Percentiles rank a stretch among this genome's conserved stretches.
These are phyloP conservation scores for Kitagawia praeruptora DNA, from an alignment of 129 eudicot genomes.

Conservation along the genomic window DNA sequence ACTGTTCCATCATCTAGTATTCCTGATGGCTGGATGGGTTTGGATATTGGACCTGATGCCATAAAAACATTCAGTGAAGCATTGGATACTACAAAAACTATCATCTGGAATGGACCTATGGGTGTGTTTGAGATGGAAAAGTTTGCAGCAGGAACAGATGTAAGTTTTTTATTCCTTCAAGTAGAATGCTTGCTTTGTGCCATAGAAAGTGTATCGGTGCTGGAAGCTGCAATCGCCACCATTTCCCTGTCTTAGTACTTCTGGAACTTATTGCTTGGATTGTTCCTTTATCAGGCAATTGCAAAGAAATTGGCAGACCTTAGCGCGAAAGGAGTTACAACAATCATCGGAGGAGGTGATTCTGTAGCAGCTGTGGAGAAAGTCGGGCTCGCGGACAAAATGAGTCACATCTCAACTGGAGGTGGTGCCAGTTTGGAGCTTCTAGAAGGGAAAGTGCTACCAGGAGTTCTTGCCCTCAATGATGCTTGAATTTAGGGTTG, in stretches of 20 bases:
- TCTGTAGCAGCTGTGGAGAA: slow-evolving; percentile 95
- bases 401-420: slow-evolving; percentile 98
- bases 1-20: slow-evolving; percentile 68
- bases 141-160: slow-evolving; percentile 79
- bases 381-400: slow-evolving; percentile 87
- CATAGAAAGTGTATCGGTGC: no score
- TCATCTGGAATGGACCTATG: slow-evolving; percentile 87
- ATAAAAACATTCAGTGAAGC: slow-evolving; percentile 57
- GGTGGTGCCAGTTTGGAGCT: slow-evolving; percentile 99
- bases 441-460: slow-evolving; percentile 81
- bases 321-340: slow-evolving; percentile 81
- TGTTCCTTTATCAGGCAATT: slow-evolving; percentile 42
- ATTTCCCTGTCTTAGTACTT: not conserved
- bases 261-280: not conserved
- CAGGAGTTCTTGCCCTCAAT: slow-evolving; percentile 89
- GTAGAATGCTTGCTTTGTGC: not conserved
- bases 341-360: slow-evolving; percentile 93
- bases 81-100: slow-evolving; percentile 53
- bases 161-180: slow-evolving; percentile 3
- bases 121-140: slow-evolving; percentile 81
- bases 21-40: slow-evolving; percentile 94
- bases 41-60: slow-evolving; percentile 69
- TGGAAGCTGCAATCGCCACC: not conserved
- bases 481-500: slow-evolving; percentile 43
- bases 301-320: slow-evolving; percentile 93